These are phyloP conservation scores for Aspergillus latus DNA, from an alignment of 2,329 filamentous ascomycete species.

Conservation along the genomic window DNA sequence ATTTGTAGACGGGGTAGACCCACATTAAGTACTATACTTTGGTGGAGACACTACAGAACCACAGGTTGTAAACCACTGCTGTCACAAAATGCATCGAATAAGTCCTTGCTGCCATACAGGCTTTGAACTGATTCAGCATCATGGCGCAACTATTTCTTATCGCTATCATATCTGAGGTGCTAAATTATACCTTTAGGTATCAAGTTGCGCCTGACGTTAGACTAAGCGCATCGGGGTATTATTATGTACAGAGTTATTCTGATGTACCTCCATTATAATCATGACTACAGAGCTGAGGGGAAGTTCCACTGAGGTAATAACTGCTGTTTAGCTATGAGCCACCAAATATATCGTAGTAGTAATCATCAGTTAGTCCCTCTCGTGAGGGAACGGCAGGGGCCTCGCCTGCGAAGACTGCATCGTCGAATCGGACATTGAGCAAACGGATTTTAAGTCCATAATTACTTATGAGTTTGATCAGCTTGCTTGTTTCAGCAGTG, in stretches of 20 bases:
- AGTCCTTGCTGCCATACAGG: no score
- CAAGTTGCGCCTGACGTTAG: not conserved
- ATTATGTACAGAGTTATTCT: not conserved
- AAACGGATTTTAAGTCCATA: slow-evolving; percentile 92
- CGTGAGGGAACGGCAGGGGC: slow-evolving; percentile 75
- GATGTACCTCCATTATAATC: not conserved
- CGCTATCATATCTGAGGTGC: no score
- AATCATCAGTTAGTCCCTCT: slow-evolving; percentile 86
- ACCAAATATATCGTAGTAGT: slow-evolving; percentile 77
- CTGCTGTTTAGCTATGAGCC: not conserved
- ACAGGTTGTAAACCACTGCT: no score
- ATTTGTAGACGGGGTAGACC: no score
- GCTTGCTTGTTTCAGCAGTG: slow-evolving; percentile 90
- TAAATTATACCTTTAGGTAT: not conserved
- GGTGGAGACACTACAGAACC: no score
- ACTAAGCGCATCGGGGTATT: not conserved
- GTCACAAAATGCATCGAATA: no score
- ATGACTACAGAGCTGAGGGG: not conserved
- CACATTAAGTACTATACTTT: no score
- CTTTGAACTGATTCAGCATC: no score
- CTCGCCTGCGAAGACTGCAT: slow-evolving; percentile 67
- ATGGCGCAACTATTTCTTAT: no score
- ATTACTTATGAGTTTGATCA: slow-evolving; percentile 80
- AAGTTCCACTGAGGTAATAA: not conserved
- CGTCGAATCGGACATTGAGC: slow-evolving; percentile 86